Conservation (phyloP, 164 flowering plant species). For the Piper betle region DNA sequence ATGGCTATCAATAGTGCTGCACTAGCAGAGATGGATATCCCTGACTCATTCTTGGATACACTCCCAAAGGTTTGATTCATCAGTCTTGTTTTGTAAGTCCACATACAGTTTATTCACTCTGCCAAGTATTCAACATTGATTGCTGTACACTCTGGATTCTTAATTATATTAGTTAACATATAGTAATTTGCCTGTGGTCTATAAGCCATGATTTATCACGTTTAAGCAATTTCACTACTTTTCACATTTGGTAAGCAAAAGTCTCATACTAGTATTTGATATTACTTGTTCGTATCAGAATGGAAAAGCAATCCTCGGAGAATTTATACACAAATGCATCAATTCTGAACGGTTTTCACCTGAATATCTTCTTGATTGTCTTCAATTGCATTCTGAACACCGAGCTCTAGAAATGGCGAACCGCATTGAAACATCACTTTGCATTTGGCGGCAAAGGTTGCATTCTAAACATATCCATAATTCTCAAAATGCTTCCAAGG, state of each 20-base stretch:
- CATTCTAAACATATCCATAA: constrained; percentile 25
- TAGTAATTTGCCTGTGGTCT: background rate
- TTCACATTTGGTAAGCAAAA: background rate
- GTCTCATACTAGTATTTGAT: background rate
- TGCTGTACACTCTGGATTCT: background rate
- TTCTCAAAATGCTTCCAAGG: constrained; percentile 38
- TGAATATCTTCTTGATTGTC: constrained; percentile 88
- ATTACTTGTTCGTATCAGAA: constrained; percentile 31
- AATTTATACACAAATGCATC: constrained; percentile 71
- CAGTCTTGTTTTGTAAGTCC: background rate
- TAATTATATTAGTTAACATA: background rate
- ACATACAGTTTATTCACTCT: background rate
- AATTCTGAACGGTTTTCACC: constrained; percentile 90
- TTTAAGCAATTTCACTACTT: background rate
- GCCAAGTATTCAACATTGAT: background rate
- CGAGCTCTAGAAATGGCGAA: constrained; percentile 82
- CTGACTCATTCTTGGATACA: constrained; percentile 67
- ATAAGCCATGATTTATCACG: background rate
- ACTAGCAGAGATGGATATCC: constrained; percentile 91
- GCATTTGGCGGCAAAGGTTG: constrained; percentile 66
- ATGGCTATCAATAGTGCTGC: constrained; percentile 70
- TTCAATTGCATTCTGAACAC: constrained; percentile 78
- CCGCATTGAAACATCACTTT: constrained; percentile 79
- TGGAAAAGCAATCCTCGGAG: constrained; percentile 85
- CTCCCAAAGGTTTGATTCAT: constrained; percentile 70